Evolutionary conservation across 345 rosid species (phyloP).

Genomic region (Alliaria petiolata): DNA sequence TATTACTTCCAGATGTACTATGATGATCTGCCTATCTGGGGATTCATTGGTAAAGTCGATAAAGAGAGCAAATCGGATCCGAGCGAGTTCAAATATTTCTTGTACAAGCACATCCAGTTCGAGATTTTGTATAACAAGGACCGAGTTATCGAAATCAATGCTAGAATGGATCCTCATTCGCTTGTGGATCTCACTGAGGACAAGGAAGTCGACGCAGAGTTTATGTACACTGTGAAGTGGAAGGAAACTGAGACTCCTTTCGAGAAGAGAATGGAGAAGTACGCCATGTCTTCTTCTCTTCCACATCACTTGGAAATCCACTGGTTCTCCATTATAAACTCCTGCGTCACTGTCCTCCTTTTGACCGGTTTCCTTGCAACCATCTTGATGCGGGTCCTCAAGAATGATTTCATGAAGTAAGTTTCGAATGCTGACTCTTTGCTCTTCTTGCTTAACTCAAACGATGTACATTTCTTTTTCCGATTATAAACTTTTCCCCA

Average conservation of each 20-base stretch:
- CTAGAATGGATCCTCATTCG: slow-evolving; percentile 66
- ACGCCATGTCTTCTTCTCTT: slow-evolving; percentile 74
- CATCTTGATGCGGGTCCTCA: slow-evolving; percentile 83
- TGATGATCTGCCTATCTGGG: slow-evolving; percentile 91
- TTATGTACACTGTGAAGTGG: slow-evolving; percentile 86
- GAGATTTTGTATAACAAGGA: slow-evolving; percentile 73
- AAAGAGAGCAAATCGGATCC: slow-evolving; percentile 64
- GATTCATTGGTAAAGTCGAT: slow-evolving; percentile 81
- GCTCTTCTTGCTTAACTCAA: background rate
- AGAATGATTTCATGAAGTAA: slow-evolving; percentile 92
- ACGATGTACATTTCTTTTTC: background rate
- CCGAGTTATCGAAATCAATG: slow-evolving; percentile 66
- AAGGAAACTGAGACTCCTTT: slow-evolving; percentile 79
- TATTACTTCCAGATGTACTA: slow-evolving; percentile 87
- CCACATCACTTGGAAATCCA: slow-evolving; percentile 93
- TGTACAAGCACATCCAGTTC: slow-evolving; percentile 74
- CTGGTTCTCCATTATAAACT: slow-evolving; percentile 89
- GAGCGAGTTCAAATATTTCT: slow-evolving; percentile 57
- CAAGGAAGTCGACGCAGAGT: slow-evolving; percentile 71
- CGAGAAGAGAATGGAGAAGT: slow-evolving; percentile 90
- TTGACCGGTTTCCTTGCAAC: slow-evolving; percentile 92
- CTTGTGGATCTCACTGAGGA: slow-evolving; percentile 78
- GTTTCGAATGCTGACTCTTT: slow-evolving; percentile 12
- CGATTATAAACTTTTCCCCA: background rate
- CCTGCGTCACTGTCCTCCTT: slow-evolving; percentile 88